Percentiles rank a stretch among this genome's conserved stretches.
Evolutionary conservation across 2,329 filamentous ascomycete genomes (phyloP).

Genomic region (Parafenestella ontariensis): DNA sequence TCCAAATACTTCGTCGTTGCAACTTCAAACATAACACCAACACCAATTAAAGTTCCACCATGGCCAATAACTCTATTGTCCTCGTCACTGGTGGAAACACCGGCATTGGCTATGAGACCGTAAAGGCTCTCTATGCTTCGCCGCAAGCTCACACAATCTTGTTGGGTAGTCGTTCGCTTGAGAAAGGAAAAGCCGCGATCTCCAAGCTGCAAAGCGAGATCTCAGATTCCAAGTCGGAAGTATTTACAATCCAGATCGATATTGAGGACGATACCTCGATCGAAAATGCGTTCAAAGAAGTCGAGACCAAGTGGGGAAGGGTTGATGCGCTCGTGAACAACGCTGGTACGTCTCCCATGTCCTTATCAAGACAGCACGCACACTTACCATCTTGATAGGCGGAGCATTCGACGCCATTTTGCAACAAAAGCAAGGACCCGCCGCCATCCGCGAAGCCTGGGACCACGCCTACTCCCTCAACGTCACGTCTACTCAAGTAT

Average conservation of each 20-base stretch:
- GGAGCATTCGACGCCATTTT: slow-evolving; percentile 54
- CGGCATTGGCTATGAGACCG: slow-evolving; percentile 65
- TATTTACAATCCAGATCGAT: slow-evolving; percentile 61
- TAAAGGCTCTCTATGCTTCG: slow-evolving; percentile 62
- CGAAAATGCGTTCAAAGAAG: slow-evolving; percentile 51
- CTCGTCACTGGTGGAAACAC: slow-evolving; percentile 69
- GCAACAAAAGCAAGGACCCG: slow-evolving; percentile 23
- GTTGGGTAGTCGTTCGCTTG: slow-evolving; percentile 60
- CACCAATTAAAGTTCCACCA: background rate
- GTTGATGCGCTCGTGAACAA: slow-evolving; percentile 66
- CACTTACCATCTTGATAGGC: slow-evolving; percentile 48
- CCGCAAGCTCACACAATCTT: slow-evolving; percentile 60
- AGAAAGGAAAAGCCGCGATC: slow-evolving; percentile 55
- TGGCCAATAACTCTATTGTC: slow-evolving; percentile 50
- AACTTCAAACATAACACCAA: background rate
- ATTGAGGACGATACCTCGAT: slow-evolving; percentile 63
- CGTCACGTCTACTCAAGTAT: slow-evolving; percentile 48
- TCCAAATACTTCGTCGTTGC: background rate
- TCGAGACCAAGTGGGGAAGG: slow-evolving; percentile 53
- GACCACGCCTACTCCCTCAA: slow-evolving; percentile 49
- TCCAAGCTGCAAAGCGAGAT: slow-evolving; percentile 51
- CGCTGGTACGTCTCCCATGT: slow-evolving; percentile 51
- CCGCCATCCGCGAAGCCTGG: slow-evolving; percentile 47
- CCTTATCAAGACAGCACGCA: background rate
- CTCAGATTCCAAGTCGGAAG: slow-evolving; percentile 49